Percentiles rank a stretch among this genome's conserved stretches.
These are phyloP conservation scores for Venturia aucupariae DNA, from an alignment of 2,329 filamentous ascomycete genomes.

Conservation along the genomic window DNA sequence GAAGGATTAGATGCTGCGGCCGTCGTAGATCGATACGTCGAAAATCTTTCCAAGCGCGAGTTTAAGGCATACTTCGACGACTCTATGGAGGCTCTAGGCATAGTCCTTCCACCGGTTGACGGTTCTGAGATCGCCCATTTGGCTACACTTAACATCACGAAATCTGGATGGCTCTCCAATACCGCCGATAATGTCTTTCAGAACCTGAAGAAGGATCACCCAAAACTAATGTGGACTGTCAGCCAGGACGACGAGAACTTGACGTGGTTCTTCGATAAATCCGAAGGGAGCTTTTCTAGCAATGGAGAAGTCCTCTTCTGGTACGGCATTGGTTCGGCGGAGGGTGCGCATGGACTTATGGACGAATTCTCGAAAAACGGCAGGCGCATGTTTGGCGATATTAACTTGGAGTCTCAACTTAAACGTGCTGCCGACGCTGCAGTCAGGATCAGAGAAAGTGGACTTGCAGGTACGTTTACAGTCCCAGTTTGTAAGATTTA, in stretches of 20 bases:
- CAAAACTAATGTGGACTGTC: constrained; percentile 91
- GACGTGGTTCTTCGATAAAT: constrained; percentile 97
- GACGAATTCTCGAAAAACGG: constrained; percentile 77
- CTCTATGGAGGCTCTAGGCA: constrained; percentile 81
- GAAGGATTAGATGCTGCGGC: constrained; percentile 73
- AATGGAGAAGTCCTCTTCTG: constrained; percentile 91
- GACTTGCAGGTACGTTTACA: not conserved
- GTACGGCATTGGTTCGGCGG: constrained; percentile 77
- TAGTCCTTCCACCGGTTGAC: constrained; percentile 67
- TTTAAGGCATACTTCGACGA: constrained; percentile 96
- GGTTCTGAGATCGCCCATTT: constrained; percentile 67
- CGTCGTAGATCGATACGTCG: constrained; percentile 78
- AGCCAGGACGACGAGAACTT: constrained; percentile 93
- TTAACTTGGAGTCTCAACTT: constrained; percentile 79
- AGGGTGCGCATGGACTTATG: constrained; percentile 75
- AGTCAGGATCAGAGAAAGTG: constrained; percentile 45
- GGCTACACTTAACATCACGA: constrained; percentile 85
- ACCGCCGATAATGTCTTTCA: constrained; percentile 92
- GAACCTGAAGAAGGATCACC: constrained; percentile 86
- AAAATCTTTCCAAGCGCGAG: constrained; percentile 63
- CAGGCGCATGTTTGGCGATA: constrained; percentile 77
- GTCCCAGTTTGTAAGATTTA: constrained; percentile 30
- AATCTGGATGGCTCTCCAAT: constrained; percentile 88
- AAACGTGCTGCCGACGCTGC: constrained; percentile 67
- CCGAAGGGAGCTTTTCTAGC: constrained; percentile 79